A percentile compares a stretch with the other conserved stretches of the same genome.
phyloP scores from a whole-genome alignment of 179 eudicot genomes.

The Drosera spatulata region DNA sequence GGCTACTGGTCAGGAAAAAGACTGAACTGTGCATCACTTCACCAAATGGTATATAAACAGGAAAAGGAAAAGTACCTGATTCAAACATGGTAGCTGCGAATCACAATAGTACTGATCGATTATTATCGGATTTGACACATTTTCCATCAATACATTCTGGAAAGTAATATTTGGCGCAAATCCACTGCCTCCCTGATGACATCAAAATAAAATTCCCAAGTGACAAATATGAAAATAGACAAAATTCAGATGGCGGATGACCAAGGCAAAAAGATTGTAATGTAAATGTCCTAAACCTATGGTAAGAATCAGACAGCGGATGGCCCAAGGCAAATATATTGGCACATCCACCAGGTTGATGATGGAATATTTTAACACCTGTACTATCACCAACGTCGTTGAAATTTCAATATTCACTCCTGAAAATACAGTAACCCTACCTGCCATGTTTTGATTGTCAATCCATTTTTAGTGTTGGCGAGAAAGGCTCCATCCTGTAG shows the following conservation, averaged over 20 bases:
- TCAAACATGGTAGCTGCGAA: constrained; percentile 43
- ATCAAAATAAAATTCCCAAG: background rate
- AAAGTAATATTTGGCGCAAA: constrained; percentile 46
- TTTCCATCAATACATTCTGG: constrained; percentile 63
- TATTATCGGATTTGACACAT: constrained; percentile 89
- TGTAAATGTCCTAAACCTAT: too few relatives aligned
- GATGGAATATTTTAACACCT: too few relatives aligned
- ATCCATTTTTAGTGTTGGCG: constrained; percentile 67
- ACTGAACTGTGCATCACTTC: background rate
- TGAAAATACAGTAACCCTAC: constrained; percentile 14
- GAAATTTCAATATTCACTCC: too few relatives aligned
- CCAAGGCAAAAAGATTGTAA: too few relatives aligned
- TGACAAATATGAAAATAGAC: background rate
- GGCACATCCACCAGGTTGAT: too few relatives aligned
- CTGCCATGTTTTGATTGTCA: constrained; percentile 98
- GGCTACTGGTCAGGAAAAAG: background rate
- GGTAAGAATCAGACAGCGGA: too few relatives aligned
- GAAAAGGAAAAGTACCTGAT: constrained; percentile 42
- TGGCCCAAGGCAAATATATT: too few relatives aligned
- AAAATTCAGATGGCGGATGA: too few relatives aligned
- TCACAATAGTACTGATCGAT: constrained; percentile 93
- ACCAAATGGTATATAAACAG: background rate
- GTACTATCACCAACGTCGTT: too few relatives aligned
- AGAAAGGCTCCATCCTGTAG: constrained; percentile 47
- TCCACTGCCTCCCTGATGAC: constrained; percentile 77